Percentiles rank a stretch among this genome's conserved stretches.
Evolutionary conservation across 1,139 yeast genomes (phyloP).

Genomic region (Scheffersomyces parashehatae): DNA sequence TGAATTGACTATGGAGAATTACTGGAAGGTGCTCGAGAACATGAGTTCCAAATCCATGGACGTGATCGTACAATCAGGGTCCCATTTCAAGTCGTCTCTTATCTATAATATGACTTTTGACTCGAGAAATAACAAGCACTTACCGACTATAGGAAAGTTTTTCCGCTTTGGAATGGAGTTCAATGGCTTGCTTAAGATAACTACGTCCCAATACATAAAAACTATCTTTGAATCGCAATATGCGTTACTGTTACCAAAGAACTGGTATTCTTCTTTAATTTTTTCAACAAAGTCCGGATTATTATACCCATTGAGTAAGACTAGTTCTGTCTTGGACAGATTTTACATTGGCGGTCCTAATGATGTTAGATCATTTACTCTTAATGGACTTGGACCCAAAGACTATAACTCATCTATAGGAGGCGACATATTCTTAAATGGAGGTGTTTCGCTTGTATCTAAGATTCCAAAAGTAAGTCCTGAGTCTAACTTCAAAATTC

Average conservation of each 20-base stretch:
- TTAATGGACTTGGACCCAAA: conserved; percentile 87
- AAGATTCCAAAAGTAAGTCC: conserved; percentile 59
- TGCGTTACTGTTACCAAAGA: conserved; percentile 23
- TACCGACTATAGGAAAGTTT: conserved; percentile 61
- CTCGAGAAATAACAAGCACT: conserved; percentile 52
- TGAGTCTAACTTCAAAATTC: conserved; percentile 68
- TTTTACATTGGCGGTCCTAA: conserved; percentile 73
- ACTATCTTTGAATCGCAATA: conserved; percentile 48
- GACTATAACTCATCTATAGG: conserved; percentile 64
- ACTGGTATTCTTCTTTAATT: conserved; percentile 36
- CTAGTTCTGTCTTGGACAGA: conserved; percentile 56
- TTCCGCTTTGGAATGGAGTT: conserved; percentile 59
- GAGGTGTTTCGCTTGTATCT: conserved; percentile 69
- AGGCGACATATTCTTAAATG: conserved; percentile 73
- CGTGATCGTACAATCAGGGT: conserved; percentile 53
- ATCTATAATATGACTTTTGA: conserved; percentile 55
- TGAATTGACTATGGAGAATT: conserved; percentile 65
- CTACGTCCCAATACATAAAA: conserved; percentile 41
- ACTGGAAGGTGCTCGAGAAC: conserved; percentile 60
- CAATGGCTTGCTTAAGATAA: conserved; percentile 42
- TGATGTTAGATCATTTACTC: conserved; percentile 72
- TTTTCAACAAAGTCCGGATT: conserved; percentile 54
- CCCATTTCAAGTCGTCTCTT: conserved; percentile 58
- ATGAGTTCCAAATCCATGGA: conserved; percentile 36
- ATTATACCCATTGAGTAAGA: conserved; percentile 35